Base-by-base conservation (phyloP, 225 moss, liverwort and hornwort species). In the Neckera pumila region DNA sequence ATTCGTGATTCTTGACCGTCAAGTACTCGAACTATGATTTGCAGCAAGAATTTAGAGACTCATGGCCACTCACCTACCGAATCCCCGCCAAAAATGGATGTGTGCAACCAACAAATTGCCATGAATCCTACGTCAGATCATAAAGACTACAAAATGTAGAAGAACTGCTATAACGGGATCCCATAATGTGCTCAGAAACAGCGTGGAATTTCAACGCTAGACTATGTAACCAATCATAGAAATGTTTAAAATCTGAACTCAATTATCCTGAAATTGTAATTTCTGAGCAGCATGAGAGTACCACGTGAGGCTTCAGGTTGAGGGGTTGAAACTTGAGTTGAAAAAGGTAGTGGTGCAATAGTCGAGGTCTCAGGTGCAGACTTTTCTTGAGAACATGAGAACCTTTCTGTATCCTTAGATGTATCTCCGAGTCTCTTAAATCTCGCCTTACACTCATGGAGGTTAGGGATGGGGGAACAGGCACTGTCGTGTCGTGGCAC, bases 391-490 rank as follows among this genome's bases (percentile, higher is more conserved):
- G 86, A 84, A 87, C 84, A 87, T 82, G 86, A 59, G 6, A 88
- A 85, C 43, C 66, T 67, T 82, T 85, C 80, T 78, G 66, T 81
- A 53, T 54, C 90, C 63, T 78, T 76, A 82, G 36, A 62, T 72
- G 33, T 64, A 40, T 87, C 84, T 45, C 54, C 59, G 14, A 87
- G 67, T 61, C 57, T 74, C 67, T 69, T 77, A 60, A 77, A 87
- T 42, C 62, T 79, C 58, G 76, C 65, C 62, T 88, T 87, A 91
- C n/a, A 47, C 20, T 83, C 83, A 22, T 87, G 62, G 79, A 91
- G 38, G 75, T 88, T 83, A 70, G 43, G 78, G 56, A 91, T 88
- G 30, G 92, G 89, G 9, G 89, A 92, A 80, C 92, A 88, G 23
- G 93, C 86, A 75, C 49, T 88, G 76, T 91, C 81, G 27, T 89